Percentiles rank a stretch among this genome's conserved stretches.
These are phyloP conservation scores for Naganishia friedmannii DNA, from an alignment of 768 basidiomycete species.

Conservation along the genomic window DNA sequence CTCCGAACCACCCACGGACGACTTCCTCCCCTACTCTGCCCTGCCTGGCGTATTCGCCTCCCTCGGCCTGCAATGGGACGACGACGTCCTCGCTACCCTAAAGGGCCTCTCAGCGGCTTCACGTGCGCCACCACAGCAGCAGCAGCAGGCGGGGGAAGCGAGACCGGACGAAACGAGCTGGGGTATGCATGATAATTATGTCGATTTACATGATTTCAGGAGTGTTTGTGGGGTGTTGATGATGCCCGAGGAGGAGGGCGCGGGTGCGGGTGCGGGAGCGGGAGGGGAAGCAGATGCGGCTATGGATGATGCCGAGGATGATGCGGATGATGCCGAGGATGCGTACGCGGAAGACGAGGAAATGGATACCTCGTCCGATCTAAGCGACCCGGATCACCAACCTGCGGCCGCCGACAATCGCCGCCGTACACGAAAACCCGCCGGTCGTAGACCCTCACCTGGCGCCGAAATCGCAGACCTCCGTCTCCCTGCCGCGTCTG, in stretches of 20 bases:
- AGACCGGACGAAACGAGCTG: constrained; percentile 1
- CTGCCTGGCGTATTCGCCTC: constrained; percentile 41
- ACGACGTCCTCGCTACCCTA: constrained; percentile 47
- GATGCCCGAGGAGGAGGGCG: constrained; percentile 35
- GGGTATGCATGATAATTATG: constrained; percentile 13
- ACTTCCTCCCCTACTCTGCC: constrained; percentile 37
- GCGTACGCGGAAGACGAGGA: constrained; percentile 34
- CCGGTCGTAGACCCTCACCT: too few species aligned
- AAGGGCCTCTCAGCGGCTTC: constrained; percentile 24
- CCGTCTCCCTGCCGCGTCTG: not conserved
- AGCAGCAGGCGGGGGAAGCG: constrained; percentile 17
- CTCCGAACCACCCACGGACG: not conserved
- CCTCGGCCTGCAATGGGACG: constrained; percentile 44
- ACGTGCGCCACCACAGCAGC: constrained; percentile 23
- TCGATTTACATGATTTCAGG: constrained; percentile 43
- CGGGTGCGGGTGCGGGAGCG: constrained; percentile 5
- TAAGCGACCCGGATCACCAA: constrained; percentile 4
- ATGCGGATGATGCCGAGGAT: constrained; percentile 32
- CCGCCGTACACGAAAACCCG: not conserved
- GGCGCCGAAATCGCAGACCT: not conserved
- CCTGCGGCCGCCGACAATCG: not conserved
- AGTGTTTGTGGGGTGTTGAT: constrained; percentile 50
- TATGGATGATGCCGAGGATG: constrained; percentile 31
- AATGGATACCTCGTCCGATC: constrained; percentile 24
- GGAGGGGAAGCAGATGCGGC: not conserved